Conservation (phyloP, 352 stramenopile genomes). For the Globisporangium nunn region DNA sequence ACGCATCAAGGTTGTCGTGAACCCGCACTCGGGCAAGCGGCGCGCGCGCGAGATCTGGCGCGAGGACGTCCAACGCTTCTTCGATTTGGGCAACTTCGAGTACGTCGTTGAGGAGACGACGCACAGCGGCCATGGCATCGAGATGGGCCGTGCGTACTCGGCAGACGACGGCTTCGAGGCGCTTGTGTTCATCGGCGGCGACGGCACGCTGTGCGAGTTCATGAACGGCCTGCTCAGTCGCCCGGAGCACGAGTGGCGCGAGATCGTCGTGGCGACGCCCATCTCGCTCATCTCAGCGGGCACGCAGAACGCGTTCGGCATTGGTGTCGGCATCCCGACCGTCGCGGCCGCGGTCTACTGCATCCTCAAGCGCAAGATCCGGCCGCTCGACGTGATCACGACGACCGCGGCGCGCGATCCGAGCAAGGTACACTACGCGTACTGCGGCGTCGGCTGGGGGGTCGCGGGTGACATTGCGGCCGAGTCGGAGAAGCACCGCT, state of each 20-base stretch:
- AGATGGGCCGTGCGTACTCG: constrained; percentile 56
- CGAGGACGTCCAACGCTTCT: constrained; percentile 44
- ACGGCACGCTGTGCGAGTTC: constrained; percentile 80
- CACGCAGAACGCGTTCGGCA: constrained; percentile 74
- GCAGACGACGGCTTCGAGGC: constrained; percentile 58
- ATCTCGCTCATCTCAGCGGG: constrained; percentile 62
- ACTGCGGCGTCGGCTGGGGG: constrained; percentile 65
- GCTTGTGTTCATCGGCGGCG: constrained; percentile 69
- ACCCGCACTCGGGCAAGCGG: constrained; percentile 62
- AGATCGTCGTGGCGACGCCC: constrained; percentile 60
- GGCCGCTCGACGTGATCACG: constrained; percentile 61
- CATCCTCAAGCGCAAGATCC: constrained; percentile 80
- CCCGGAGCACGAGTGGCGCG: constrained; percentile 60
- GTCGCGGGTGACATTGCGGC: constrained; percentile 67
- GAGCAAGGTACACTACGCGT: constrained; percentile 49
- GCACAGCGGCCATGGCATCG: constrained; percentile 59
- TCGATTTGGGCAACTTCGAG: constrained; percentile 55
- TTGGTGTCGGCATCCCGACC: constrained; percentile 56
- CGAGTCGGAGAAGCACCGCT: constrained; percentile 64
- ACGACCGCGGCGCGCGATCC: constrained; percentile 40
- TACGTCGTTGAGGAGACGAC: constrained; percentile 72
- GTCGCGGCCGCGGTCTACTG: constrained; percentile 63
- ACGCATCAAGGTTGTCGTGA: constrained; percentile 72
- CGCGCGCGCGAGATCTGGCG: constrained; percentile 51
- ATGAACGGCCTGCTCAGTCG: constrained; percentile 74